Evolutionary conservation across 176 grass and related monocot genomes (phyloP).

Genomic region (Phoenix dactylifera): DNA sequence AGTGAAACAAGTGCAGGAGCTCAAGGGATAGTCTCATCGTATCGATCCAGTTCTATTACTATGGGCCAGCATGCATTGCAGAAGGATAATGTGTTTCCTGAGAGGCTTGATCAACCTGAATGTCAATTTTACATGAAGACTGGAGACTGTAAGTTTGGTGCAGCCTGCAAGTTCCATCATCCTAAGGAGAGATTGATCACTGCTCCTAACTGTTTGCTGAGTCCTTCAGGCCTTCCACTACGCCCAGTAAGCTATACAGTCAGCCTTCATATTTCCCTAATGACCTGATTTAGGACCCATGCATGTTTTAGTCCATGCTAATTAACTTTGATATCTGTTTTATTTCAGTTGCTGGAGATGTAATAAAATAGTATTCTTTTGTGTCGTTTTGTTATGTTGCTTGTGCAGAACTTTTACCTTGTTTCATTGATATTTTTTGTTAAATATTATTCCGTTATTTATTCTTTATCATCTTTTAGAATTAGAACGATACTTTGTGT

Average conservation of each 20-base stretch:
- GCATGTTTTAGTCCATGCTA: no score
- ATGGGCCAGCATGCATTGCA: slow-evolving; percentile 51
- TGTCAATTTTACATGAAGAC: slow-evolving; percentile 99
- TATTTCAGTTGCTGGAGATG: no score
- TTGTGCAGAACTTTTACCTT: no score
- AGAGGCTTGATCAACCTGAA: slow-evolving; percentile 90
- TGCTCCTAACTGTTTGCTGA: slow-evolving; percentile 72
- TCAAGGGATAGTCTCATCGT: slow-evolving; percentile 46
- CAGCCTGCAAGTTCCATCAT: slow-evolving; percentile 96
- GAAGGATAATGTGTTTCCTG: slow-evolving; percentile 88
- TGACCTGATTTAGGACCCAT: no score
- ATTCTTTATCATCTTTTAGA: no score
- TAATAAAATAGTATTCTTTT: no score
- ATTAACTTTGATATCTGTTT: no score
- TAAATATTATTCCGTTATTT: no score
- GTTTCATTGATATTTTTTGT: no score
- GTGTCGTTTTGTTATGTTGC: no score
- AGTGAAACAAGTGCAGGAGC: slow-evolving; percentile 49
- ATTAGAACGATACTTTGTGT: no score
- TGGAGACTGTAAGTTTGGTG: slow-evolving; percentile 97
- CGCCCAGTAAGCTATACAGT: slow-evolving; percentile 51
- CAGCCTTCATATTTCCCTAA: neutral
- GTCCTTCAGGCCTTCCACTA: slow-evolving; percentile 87
- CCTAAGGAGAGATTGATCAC: slow-evolving; percentile 61
- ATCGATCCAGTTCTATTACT: slow-evolving; percentile 45